Percentiles rank a stretch among this genome's conserved stretches.
Conservation (phyloP, 2,329 filamentous ascomycete genomes). For the Talaromyces sp. region DNA sequence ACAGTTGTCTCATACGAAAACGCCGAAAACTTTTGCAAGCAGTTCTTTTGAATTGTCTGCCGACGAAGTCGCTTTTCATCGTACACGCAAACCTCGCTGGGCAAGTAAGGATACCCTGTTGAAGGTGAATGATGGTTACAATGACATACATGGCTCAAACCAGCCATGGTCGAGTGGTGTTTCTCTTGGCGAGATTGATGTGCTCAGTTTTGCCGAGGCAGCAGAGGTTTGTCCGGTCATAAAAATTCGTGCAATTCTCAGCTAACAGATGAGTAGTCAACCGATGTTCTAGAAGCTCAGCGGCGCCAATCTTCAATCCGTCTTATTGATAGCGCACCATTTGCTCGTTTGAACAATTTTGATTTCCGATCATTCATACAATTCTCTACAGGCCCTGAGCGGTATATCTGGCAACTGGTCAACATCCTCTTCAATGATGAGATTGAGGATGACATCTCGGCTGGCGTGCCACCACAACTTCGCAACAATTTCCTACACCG, state of each 20-base stretch:
- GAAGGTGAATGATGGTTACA: slow-evolving; percentile 51
- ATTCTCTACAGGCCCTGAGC: slow-evolving; percentile 30
- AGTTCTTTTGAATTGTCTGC: slow-evolving; percentile 61
- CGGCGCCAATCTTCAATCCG: slow-evolving; percentile 44
- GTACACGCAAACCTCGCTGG: slow-evolving; percentile 76
- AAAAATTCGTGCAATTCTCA: neutral
- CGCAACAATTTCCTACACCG: slow-evolving; percentile 41
- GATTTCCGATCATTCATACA: slow-evolving; percentile 35
- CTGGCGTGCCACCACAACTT: slow-evolving; percentile 39
- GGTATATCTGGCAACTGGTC: slow-evolving; percentile 75
- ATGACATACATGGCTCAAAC: slow-evolving; percentile 21
- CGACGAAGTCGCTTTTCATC: slow-evolving; percentile 65
- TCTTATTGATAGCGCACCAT: slow-evolving; percentile 58
- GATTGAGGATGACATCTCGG: slow-evolving; percentile 46
- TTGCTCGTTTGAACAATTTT: slow-evolving; percentile 39
- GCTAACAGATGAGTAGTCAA: slow-evolving; percentile 22
- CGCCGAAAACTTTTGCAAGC: slow-evolving; percentile 64
- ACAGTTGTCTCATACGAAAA: slow-evolving; percentile 85
- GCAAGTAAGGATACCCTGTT: slow-evolving; percentile 70
- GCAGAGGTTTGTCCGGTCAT: slow-evolving; percentile 22
- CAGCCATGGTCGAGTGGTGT: slow-evolving; percentile 54
- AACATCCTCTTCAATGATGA: slow-evolving; percentile 81
- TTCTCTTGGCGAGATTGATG: slow-evolving; percentile 40
- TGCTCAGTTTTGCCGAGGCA: slow-evolving; percentile 27
- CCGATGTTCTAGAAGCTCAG: slow-evolving; percentile 35